Base-by-base conservation (phyloP, 192 early-diverging fungal species). In the Entomortierella parvispora region DNA sequence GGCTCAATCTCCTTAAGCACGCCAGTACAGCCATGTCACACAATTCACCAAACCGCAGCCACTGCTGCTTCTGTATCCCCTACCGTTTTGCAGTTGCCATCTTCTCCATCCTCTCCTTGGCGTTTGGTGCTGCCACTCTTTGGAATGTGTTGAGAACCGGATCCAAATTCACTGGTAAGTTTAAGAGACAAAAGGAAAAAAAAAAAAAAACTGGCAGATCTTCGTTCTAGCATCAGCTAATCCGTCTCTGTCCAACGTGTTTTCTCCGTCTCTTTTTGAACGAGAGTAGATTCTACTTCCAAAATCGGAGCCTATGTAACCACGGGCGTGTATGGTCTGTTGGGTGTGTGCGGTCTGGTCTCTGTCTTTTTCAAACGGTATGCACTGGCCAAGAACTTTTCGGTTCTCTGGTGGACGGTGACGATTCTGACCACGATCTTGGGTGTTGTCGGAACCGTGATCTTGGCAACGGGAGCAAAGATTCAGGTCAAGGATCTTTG, bases 361-460 rank as follows among this genome's bases (percentile, higher is more conserved):
- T 20, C 60, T 11, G 74, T 77, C 40, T 11, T 63, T 14, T 68
- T 77, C 74, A 77, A 77, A 31, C 48, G 45, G n/a, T 77, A 77
- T 44, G 74, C 65, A 2, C 37, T 77, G 14, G 74, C 74, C 47
- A 77, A 77, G 55, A 77, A 77, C 58, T 77, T 77, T 20, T 77
- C 74, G 0, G 74, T 77, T 29, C 61, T 77, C 53, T 77, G 74
- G 74, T 77, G 74, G 74, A 77, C 53, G 12, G 74, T 68, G 28
- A 77, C 74, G 22, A 10, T 68, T 40, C 6, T 68, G 17, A 28
- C 51, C 49, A 77, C 61, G 5, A 46, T 63, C 34, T 65, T 77
- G 10, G 55, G 60, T 1, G 37, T 63, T 12, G 25, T 23, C 65
- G 48, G 26, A 6, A 42, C 68, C 22, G 53, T 77, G n/a, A 43